Percentiles rank a stretch among this genome's conserved stretches.
Conservation (phyloP, 176 grass and related monocot species). For the Themeda triandra region DNA sequence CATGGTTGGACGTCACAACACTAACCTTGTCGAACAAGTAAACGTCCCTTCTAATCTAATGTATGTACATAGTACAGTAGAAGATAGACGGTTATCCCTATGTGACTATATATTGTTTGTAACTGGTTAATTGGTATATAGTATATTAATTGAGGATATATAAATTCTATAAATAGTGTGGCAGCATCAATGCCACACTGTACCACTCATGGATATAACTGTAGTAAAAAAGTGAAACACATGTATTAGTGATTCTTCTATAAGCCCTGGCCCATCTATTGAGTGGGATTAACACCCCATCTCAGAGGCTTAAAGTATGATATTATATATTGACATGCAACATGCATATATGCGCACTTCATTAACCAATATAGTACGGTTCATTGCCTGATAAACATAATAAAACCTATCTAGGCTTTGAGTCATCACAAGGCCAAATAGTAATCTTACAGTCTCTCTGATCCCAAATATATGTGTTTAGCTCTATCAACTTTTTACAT, state of each 20-base stretch:
- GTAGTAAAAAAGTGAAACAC: neutral
- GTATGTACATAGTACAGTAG: neutral
- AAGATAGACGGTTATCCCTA: neutral
- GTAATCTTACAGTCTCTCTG: too few relatives aligned
- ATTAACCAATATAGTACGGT: neutral
- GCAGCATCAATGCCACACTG: neutral
- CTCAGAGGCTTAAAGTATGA: neutral
- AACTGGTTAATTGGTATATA: neutral
- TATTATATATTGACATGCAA: neutral
- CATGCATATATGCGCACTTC: neutral
- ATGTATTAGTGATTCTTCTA: too few relatives aligned
- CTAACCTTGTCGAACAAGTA: neutral
- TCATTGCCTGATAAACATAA: neutral
- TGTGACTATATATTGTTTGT: neutral
- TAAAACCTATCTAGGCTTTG: too few relatives aligned
- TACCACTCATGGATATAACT: neutral
- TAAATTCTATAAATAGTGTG: neutral
- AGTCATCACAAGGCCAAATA: neutral
- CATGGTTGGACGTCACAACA: neutral
- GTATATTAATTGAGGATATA: neutral
- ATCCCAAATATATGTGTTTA: neutral
- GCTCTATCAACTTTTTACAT: neutral
- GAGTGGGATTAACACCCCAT: neutral
- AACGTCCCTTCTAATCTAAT: neutral
- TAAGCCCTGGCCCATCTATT: neutral